Evolutionary conservation across 805 yeast genomes (phyloP).

Genomic region (Candida ulmi): DNA sequence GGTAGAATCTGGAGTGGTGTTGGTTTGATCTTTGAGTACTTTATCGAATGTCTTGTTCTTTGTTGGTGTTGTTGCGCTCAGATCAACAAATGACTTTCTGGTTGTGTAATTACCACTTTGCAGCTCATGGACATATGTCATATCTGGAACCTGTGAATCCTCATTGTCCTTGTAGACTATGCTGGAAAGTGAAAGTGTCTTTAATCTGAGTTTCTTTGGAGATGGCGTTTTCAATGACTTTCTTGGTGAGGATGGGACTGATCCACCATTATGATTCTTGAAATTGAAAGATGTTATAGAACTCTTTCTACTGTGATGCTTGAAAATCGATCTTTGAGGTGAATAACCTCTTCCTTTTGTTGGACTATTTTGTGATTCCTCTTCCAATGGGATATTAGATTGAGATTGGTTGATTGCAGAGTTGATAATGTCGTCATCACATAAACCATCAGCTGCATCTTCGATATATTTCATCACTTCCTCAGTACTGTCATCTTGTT

Average conservation of each 20-base stretch:
- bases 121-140: constrained; percentile 21
- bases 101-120: constrained; percentile 17
- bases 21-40: constrained; percentile 21
- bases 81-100: constrained; percentile 2
- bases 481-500: constrained; percentile 16
- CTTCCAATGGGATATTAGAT: constrained; percentile 14
- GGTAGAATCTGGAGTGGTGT: constrained; percentile 29
- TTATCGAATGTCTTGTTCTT: background rate
- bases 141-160: constrained; percentile 11
- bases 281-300: constrained; percentile 12
- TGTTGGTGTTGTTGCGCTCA: constrained; percentile 8
- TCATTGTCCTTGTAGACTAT: constrained; percentile 18
- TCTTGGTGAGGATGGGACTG: constrained; percentile 20
- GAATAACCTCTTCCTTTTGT: constrained; percentile 13
- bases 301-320: constrained; percentile 12
- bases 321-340: constrained; percentile 22
- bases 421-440: constrained; percentile 6
- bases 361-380: constrained; percentile 2
- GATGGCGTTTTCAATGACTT: constrained; percentile 8
- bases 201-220: constrained; percentile 14
- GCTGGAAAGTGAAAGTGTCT: constrained; percentile 21
- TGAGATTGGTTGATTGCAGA: constrained; percentile 16
- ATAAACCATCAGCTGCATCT: constrained; percentile 8
- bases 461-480: constrained; percentile 18
- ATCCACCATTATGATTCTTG: constrained; percentile 6